These are phyloP conservation scores for Aspergillus sp. DNA, from an alignment of 2,329 filamentous ascomycete genomes.

Conservation along the genomic window DNA sequence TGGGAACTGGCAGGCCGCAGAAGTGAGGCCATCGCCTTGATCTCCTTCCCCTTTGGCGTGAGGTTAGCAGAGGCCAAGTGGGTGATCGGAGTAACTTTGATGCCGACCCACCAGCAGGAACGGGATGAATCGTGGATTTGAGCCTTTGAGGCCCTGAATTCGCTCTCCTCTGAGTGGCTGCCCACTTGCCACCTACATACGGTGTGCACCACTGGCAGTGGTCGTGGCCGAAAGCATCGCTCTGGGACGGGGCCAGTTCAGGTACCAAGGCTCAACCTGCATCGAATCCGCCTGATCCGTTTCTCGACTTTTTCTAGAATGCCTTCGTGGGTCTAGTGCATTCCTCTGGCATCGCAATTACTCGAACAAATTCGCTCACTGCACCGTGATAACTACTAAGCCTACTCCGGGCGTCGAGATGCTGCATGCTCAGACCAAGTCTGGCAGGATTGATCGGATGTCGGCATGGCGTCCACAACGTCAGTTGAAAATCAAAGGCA, in stretches of 20 bases:
- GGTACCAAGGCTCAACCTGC: slow-evolving; percentile 9
- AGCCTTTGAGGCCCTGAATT: background rate
- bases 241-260: slow-evolving; percentile 2
- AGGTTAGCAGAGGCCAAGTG: background rate
- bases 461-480: slow-evolving; percentile 6
- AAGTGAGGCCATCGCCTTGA: slow-evolving; percentile 6
- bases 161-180: slow-evolving; percentile 1
- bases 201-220: background rate
- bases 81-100: slow-evolving; percentile 10
- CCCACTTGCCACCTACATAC: background rate
- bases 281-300: slow-evolving; percentile 19
- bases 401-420: background rate
- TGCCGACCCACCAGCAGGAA: background rate
- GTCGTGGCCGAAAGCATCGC: slow-evolving; percentile 8
- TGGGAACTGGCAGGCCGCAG: background rate
- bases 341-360: slow-evolving; percentile 2
- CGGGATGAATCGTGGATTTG: background rate
- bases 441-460: slow-evolving; percentile 4
- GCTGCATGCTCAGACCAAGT: slow-evolving; percentile 1
- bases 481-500: background rate
- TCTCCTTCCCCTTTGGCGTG: background rate
- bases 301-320: slow-evolving; percentile 39
- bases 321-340: slow-evolving; percentile 24
- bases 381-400: background rate
- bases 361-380: background rate